phyloP scores from a whole-genome alignment of 2,329 filamentous ascomycete species.

The Cercospora canescens region DNA sequence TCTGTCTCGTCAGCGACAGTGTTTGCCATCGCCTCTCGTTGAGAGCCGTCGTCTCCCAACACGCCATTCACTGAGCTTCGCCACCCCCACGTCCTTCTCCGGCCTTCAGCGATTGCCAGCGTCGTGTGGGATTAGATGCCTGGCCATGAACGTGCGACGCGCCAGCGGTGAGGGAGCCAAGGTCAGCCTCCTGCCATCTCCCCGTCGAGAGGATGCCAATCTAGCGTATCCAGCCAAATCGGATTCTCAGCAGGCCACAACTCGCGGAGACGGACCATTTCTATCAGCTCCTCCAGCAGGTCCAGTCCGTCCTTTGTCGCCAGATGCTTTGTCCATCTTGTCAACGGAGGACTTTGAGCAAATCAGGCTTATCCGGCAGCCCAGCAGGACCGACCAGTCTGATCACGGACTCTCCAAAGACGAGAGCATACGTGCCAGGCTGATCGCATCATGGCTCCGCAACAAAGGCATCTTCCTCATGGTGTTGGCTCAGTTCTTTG shows the following conservation, averaged over 20 bases:
- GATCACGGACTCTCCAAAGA: not conserved
- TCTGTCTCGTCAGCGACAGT: not conserved
- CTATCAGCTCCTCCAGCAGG: slow-evolving; percentile 30
- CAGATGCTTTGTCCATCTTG: slow-evolving; percentile 45
- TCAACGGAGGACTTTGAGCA: slow-evolving; percentile 37
- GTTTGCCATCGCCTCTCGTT: not conserved
- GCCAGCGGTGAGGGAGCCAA: slow-evolving; percentile 6
- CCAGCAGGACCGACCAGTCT: slow-evolving; percentile 3
- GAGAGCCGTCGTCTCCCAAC: not conserved
- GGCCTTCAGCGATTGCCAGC: not conserved
- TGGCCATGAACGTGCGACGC: not conserved
- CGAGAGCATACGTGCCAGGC: slow-evolving; percentile 23
- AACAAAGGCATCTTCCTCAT: slow-evolving; percentile 77
- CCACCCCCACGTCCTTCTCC: not conserved
- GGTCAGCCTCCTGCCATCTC: not conserved
- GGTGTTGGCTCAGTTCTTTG: slow-evolving; percentile 75
- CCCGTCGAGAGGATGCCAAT: not conserved
- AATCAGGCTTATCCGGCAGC: slow-evolving; percentile 19
- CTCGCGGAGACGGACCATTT: slow-evolving; percentile 21
- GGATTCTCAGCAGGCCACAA: not conserved
- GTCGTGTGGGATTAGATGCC: not conserved
- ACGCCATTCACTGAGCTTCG: not conserved
- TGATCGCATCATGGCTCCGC: slow-evolving; percentile 54
- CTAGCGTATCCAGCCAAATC: not conserved
- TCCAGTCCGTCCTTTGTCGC: slow-evolving; percentile 41